phyloP scores from a whole-genome alignment of 108 stramenopile genomes.

The Nitzschia sp. region DNA sequence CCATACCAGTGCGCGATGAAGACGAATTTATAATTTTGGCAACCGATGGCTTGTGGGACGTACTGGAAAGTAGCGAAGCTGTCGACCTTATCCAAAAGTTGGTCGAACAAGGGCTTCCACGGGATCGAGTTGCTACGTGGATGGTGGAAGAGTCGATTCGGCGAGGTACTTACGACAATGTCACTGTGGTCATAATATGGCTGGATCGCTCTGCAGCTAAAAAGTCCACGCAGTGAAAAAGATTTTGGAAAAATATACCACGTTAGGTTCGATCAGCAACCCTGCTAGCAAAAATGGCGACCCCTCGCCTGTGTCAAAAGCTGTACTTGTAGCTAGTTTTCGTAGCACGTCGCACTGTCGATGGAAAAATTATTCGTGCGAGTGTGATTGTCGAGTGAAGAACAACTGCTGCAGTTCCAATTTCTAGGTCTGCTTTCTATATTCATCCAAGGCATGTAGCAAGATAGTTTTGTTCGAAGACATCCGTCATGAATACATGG shows the following conservation, averaged over 20 bases:
- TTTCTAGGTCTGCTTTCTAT: neutral
- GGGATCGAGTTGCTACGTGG: conserved; percentile 49
- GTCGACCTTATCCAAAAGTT: conserved; percentile 68
- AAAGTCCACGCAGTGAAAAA: neutral
- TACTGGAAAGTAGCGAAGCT: conserved; percentile 77
- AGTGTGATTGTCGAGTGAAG: neutral
- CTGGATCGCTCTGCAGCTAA: conserved; percentile 22
- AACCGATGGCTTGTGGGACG: conserved; percentile 94
- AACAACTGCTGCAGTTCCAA: neutral
- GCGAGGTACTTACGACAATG: conserved; percentile 81
- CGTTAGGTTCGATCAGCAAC: neutral
- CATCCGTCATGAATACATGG: conserved; percentile 51
- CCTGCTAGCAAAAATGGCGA: no score
- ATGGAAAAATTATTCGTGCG: neutral
- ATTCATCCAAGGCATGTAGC: neutral
- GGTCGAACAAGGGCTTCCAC: conserved; percentile 16
- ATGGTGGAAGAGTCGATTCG: conserved; percentile 78
- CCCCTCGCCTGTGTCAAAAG: no score
- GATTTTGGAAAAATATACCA: neutral
- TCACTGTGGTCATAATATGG: conserved; percentile 87
- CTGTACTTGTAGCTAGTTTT: no score
- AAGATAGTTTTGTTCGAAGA: neutral
- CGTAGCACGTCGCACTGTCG: neutral
- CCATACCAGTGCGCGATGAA: conserved; percentile 34
- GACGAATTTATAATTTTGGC: conserved; percentile 65